phyloP scores from a whole-genome alignment of 2,329 filamentous ascomycete species.

The Seiridium cupressi region DNA sequence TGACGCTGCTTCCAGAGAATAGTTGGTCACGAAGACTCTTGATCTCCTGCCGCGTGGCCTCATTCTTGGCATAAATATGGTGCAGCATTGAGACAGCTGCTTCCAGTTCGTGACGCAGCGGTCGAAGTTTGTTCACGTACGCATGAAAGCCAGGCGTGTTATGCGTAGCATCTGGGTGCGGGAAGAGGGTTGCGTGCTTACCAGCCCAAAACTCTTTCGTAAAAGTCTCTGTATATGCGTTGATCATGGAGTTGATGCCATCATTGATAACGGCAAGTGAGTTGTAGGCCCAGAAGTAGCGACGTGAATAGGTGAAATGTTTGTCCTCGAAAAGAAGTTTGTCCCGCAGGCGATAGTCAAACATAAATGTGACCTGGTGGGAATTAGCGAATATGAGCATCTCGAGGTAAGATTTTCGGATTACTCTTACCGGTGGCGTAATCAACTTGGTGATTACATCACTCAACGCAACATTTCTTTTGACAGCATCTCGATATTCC shows the following conservation, averaged over 20 bases:
- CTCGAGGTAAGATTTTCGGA: neutral
- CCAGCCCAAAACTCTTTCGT: conserved; percentile 7
- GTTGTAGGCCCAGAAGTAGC: conserved; percentile 8
- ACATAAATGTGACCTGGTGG: conserved; percentile 52
- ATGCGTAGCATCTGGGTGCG: neutral
- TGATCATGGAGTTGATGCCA: conserved; percentile 7
- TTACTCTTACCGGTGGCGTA: conserved; percentile 46
- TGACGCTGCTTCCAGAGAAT: conserved; percentile 7
- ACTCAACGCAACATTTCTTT: conserved; percentile 56
- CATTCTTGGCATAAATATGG: conserved; percentile 3
- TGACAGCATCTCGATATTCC: conserved; percentile 60
- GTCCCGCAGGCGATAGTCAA: conserved; percentile 53
- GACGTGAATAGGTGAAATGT: conserved; percentile 49
- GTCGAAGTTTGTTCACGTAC: neutral
- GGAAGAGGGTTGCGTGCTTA: neutral
- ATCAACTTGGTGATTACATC: conserved; percentile 56
- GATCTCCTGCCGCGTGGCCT: conserved; percentile 6
- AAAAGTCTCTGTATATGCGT: conserved; percentile 5
- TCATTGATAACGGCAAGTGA: conserved; percentile 5
- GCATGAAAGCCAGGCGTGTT: neutral
- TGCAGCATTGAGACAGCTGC: neutral
- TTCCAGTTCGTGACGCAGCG: conserved; percentile 2
- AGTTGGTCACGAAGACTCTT: conserved; percentile 5
- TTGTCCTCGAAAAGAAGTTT: conserved; percentile 59
- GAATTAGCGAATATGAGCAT: neutral